A percentile compares a stretch with the other conserved stretches of the same genome.
These are phyloP conservation scores for Collybia mongolica DNA, from an alignment of 768 basidiomycete species.

Conservation along the genomic window DNA sequence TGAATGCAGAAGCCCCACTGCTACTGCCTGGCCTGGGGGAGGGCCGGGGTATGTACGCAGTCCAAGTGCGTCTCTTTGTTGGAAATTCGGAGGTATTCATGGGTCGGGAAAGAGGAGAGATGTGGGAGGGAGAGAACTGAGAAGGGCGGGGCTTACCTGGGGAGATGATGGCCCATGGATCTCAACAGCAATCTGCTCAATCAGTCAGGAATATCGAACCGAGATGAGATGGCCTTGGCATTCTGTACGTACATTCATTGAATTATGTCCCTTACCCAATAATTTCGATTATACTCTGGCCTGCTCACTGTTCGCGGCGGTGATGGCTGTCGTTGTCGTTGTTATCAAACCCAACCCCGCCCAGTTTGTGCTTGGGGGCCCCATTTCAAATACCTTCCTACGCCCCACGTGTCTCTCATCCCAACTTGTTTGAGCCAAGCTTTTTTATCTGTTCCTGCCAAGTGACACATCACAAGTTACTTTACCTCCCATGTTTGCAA, in stretches of 20 bases:
- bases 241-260: conserved; percentile 7
- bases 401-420: too few species aligned
- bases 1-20: conserved; percentile 12
- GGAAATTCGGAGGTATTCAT: conserved; percentile 20
- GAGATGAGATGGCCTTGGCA: conserved; percentile 13
- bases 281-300: too few species aligned
- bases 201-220: conserved; percentile 7
- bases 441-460: too few species aligned
- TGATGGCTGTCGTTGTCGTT: neutral
- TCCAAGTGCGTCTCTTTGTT: conserved; percentile 34
- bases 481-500: too few species aligned
- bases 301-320: too few species aligned
- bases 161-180: conserved; percentile 2
- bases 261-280: neutral
- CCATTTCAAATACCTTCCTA: too few species aligned
- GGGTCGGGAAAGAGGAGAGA: conserved; percentile 7
- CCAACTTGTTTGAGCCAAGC: neutral
- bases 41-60: conserved; percentile 33
- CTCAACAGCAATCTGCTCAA: conserved; percentile 9
- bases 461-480: too few species aligned
- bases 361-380: neutral
- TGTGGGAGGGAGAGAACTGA: conserved; percentile 1
- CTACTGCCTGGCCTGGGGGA: conserved; percentile 24
- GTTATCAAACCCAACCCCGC: neutral
- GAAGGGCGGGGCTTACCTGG: conserved; percentile 8